Evolutionary conservation across 202 grass and related monocot species (phyloP), one percentile per base, ranked within the genome.

Genomic region (Bolboschoenoplectus hybrid): DNA sequence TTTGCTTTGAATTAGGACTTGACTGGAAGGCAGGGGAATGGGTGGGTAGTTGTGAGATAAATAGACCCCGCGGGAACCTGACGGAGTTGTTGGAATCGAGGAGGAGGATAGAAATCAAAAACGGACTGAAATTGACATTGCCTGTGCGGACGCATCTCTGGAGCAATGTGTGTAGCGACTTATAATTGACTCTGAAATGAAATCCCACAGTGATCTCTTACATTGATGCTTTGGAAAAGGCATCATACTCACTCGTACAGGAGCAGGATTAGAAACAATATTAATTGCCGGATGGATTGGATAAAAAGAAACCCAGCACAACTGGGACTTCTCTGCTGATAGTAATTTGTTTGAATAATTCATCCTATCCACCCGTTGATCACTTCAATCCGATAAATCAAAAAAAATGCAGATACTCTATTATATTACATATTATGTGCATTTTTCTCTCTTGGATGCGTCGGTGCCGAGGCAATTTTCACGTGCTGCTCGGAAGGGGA

Each of bases 1-100:
- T 52, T 41, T 78, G 26, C 6, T 80, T 80, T 61, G 14, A 80
- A 60, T 60, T 80, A 19, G 7, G 81, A 5, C 55, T 20, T 71
- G 81, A 34, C 10, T 8, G 26, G 35, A 67, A 1, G 1, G 65
- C 12, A 63, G 45, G 43, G 5, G 36, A 10, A 61, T n/a, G n/a
- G 32, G 69, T 49, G 35, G 49, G 0, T 47, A 34, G 9, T 17
- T 38, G 57, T 5, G 57, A n/a, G 32, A 72, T 47, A 4, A 52
- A 51, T 52, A 75, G 46, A 13, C 2, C 3, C 4, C 45, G 49
- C 26, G 9, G 20, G 47, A 36, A 74, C 26, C 1, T 34, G 5
- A 38, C 49, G 9, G 9, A 78, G 51, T 57, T 78, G 74, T 58
- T 56, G 52, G 12, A 40, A 79, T 60, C 34, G 35, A 79, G 26